These are phyloP conservation scores for Ophiostoma sp. DNA, from an alignment of 2,329 filamentous ascomycete genomes.

Conservation along the genomic window DNA sequence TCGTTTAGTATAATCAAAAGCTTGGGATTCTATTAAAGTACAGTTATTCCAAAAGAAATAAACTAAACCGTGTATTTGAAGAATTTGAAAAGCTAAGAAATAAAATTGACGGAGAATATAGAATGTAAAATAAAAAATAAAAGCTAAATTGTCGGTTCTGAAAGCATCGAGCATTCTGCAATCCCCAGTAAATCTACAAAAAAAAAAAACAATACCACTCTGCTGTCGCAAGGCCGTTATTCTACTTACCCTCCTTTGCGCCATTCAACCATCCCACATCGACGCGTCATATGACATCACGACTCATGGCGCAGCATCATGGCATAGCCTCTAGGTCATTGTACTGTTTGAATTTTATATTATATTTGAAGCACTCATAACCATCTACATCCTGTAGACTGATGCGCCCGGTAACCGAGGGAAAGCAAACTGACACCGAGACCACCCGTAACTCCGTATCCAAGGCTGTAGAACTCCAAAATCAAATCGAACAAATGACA, in stretches of 20 bases:
- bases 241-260: background rate
- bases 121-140: too few species aligned
- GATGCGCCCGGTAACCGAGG: background rate
- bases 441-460: background rate
- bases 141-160: too few species aligned
- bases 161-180: too few species aligned
- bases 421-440: background rate
- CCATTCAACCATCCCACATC: background rate
- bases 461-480: background rate
- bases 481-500: background rate
- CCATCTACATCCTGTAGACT: background rate
- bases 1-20: too few species aligned
- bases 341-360: background rate
- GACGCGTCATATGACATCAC: conserved; percentile 12
- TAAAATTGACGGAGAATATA: too few species aligned
- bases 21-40: too few species aligned
- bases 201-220: background rate
- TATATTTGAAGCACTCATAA: background rate
- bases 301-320: background rate
- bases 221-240: background rate
- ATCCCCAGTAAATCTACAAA: conserved; percentile 11
- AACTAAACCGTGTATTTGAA: too few species aligned
- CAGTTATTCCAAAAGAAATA: too few species aligned
- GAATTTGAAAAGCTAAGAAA: too few species aligned
- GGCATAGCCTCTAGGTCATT: background rate